A percentile compares a stretch with the other conserved stretches of the same genome.
Evolutionary conservation across 345 rosid species (phyloP).

Genomic region (Brassica incana): DNA sequence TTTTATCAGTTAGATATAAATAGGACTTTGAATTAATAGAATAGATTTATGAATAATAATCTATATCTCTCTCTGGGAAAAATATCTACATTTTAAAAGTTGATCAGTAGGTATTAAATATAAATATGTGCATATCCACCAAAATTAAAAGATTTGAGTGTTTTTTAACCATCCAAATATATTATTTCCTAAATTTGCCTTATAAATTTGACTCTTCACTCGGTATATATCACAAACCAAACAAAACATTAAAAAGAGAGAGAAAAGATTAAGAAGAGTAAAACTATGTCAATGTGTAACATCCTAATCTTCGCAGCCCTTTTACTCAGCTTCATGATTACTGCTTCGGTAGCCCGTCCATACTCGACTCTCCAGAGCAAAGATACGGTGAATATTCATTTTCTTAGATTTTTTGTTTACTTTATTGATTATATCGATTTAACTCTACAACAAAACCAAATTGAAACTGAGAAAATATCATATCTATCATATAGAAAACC

Average conservation of each 20-base stretch:
- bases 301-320: constrained; percentile 10
- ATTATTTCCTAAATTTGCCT: background rate
- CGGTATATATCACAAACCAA: background rate
- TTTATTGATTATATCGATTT: background rate
- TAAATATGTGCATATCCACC: background rate
- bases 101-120: background rate
- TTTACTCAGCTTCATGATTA: constrained; percentile 23
- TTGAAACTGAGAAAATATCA: background rate
- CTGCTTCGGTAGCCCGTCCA: constrained; percentile 29
- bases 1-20: too few species aligned
- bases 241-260: background rate
- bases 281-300: constrained; percentile 21
- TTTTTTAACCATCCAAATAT: background rate
- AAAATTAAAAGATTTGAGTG: background rate
- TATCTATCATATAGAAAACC: background rate
- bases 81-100: background rate
- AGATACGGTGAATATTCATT: background rate
- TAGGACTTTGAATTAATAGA: too few species aligned
- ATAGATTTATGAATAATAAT: background rate
- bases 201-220: constrained; percentile 6
- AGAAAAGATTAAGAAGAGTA: background rate
- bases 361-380: constrained; percentile 15
- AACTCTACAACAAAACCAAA: background rate
- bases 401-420: background rate
- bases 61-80: background rate